These are phyloP conservation scores for Gynochthodes officinalis DNA, from an alignment of 257 asterid species.

Conservation along the genomic window DNA sequence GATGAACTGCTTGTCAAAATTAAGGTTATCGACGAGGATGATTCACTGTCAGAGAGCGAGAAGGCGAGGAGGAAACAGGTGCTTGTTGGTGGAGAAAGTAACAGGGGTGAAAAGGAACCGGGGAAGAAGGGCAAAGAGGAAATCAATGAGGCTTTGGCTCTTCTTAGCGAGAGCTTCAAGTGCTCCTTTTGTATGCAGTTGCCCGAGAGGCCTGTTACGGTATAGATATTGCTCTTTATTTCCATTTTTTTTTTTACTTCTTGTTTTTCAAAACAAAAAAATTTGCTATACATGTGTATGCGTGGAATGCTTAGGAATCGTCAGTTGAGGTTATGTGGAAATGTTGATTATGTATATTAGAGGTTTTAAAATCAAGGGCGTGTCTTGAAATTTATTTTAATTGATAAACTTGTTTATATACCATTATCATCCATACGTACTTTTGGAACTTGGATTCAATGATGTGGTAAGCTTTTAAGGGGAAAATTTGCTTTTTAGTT, in stretches of 20 bases:
- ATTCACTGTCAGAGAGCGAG: slow-evolving; percentile 52
- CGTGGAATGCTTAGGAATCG: not conserved
- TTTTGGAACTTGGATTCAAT: no score
- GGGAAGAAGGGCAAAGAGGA: slow-evolving; percentile 28
- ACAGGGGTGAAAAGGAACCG: not conserved
- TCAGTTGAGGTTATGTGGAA: not conserved
- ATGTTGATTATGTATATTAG: not conserved
- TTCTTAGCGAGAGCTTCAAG: slow-evolving; percentile 58
- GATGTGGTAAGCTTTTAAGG: no score
- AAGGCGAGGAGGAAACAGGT: slow-evolving; percentile 64
- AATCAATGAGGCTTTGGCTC: slow-evolving; percentile 37
- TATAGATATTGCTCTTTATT: slow-evolving; percentile 22
- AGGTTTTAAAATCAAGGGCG: not conserved
- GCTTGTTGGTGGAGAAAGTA: slow-evolving; percentile 46
- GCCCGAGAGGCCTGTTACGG: slow-evolving; percentile 90
- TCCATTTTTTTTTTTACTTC: not conserved
- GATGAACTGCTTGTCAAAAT: slow-evolving; percentile 51
- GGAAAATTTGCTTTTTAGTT: not conserved
- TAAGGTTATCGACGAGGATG: slow-evolving; percentile 60
- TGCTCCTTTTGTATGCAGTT: slow-evolving; percentile 77
- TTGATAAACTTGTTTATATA: not conserved
- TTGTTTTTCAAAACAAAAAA: not conserved
- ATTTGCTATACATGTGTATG: not conserved
- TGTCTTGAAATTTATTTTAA: not conserved
- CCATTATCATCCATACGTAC: not conserved